Evolutionary conservation across 2,329 filamentous ascomycete species (phyloP), one percentile per base, ranked within the genome.

Genomic region (Elsinoe australis): DNA sequence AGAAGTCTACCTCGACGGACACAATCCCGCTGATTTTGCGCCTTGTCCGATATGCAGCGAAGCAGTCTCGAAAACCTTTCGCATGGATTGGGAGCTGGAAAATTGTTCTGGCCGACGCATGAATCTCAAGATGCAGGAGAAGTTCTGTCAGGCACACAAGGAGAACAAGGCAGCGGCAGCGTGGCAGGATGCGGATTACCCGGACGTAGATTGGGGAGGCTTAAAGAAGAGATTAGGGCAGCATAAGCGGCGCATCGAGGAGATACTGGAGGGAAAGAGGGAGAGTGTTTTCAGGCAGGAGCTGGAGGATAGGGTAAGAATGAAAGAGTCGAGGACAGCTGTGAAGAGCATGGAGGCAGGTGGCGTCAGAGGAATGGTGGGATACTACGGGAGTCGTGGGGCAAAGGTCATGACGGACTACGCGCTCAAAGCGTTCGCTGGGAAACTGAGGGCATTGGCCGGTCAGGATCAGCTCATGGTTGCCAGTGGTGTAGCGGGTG

Each of bases 371-470:
- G 49, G 49, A 3, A 54, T 42, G 12, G 50, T 51, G 19, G 64
- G 64, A 1, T 66, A 66, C 51, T 66, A 66, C 33, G 64, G 64
- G 1, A 59, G 58, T 1, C 55, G 54, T 47, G 64, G 64, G 8
- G 61, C 61, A 48, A 59, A 57, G 50, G 22, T 61, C 26, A 64
- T 65, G 61, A 58, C 55, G 18, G 60, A 64, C 3, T 56, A 61
- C 49, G 64, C 65, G 39, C 51, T 63, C 14, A 32, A 47, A 8
- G 36, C 52, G 12, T 58, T 66, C 32, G 52, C 57, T 2, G 49
- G 53, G 12, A 51, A 58, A 21, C 52, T 66, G 9, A 58, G 62
- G 12, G 39, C 49, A 10, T 53, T 56, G 15, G 59, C 62, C 2
- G 53, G 45, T 3, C 56, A 53, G 15, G 61, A 65, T 49, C 53